Evolutionary conservation across 2,329 filamentous ascomycete species (phyloP).

Genomic region (Venturia pyrina): DNA sequence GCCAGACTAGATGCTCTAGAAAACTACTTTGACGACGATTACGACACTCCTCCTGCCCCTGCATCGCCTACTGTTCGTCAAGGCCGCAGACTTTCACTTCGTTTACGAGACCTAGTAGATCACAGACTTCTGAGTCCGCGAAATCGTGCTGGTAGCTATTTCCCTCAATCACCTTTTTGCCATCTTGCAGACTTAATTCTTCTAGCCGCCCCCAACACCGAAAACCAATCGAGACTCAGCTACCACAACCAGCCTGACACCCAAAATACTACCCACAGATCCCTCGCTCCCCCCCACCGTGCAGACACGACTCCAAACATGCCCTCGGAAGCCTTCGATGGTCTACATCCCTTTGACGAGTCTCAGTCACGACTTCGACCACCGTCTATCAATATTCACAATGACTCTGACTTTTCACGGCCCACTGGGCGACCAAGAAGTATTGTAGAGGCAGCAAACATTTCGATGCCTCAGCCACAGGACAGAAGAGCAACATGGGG

Average conservation of each 20-base stretch:
- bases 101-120: neutral
- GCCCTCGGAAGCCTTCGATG: neutral
- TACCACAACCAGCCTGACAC: neutral
- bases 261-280: neutral
- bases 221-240: neutral
- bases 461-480: neutral
- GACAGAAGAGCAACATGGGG: conserved; percentile 1
- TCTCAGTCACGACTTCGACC: neutral
- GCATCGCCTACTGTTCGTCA: neutral
- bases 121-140: neutral
- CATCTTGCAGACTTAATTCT: neutral
- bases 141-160: conserved; percentile 4
- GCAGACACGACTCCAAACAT: neutral
- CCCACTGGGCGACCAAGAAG: neutral
- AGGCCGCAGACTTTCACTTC: conserved; percentile 1
- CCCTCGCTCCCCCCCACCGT: neutral
- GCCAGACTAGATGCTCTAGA: neutral
- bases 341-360: neutral
- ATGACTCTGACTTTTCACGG: neutral
- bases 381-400: neutral
- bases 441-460: neutral
- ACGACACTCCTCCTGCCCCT: neutral
- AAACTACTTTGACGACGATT: neutral
- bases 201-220: neutral
- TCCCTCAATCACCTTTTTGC: neutral